Percentiles rank a stretch among this genome's conserved stretches.
Conservation (phyloP, 805 yeast species). For the Starmerella bacillaris region DNA sequence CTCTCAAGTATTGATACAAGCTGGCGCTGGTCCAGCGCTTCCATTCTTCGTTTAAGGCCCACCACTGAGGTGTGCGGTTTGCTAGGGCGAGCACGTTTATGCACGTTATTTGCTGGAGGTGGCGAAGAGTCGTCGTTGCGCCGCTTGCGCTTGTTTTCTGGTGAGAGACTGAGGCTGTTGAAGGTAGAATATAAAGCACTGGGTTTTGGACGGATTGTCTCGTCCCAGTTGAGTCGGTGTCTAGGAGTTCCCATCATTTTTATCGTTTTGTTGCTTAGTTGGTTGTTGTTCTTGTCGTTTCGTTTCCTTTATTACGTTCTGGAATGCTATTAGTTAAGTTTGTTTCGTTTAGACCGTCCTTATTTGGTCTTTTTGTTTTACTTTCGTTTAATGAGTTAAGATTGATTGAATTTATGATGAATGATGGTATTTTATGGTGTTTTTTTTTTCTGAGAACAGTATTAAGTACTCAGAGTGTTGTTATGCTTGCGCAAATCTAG, state of each 20-base stretch:
- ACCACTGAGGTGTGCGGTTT: constrained; percentile 1
- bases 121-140: constrained; percentile 10
- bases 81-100: constrained; percentile 9
- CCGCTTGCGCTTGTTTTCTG: constrained; percentile 17
- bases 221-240: constrained; percentile 14
- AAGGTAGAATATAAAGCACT: constrained; percentile 3
- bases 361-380: too few relatives aligned
- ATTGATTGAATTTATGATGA: too few relatives aligned
- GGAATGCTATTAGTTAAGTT: too few relatives aligned
- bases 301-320: too few relatives aligned
- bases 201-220: constrained; percentile 15
- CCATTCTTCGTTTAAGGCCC: constrained; percentile 43
- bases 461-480: too few relatives aligned
- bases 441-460: too few relatives aligned
- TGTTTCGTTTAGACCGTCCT: too few relatives aligned
- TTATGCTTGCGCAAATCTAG: too few relatives aligned
- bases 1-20: constrained; percentile 35
- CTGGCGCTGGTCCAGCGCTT: constrained; percentile 42
- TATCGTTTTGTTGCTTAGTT: background rate
- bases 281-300: background rate
- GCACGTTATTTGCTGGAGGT: constrained; percentile 2
- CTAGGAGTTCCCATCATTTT: constrained; percentile 4
- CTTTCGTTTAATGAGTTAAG: too few relatives aligned
- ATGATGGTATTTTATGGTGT: too few relatives aligned
- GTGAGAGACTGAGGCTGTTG: constrained; percentile 10